Evolutionary conservation across 345 rosid genomes (phyloP).

Genomic region (Rhodamnia argentea): DNA sequence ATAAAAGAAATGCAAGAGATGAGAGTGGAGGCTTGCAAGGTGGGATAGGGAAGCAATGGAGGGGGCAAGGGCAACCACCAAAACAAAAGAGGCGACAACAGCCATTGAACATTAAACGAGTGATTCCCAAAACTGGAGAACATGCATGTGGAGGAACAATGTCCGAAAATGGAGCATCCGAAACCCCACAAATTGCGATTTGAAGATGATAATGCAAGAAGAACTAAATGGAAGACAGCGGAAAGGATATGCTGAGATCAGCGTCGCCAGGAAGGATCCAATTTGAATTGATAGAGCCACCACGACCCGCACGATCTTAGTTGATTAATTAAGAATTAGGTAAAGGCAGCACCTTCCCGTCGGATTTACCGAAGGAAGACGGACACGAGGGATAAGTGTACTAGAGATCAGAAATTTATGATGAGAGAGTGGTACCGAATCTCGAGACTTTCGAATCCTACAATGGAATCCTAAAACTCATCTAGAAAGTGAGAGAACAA

Average conservation of each 20-base stretch:
- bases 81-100: background rate
- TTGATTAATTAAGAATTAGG: background rate
- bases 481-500: background rate
- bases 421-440: background rate
- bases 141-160: background rate
- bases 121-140: background rate
- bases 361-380: background rate
- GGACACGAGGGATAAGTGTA: background rate
- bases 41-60: background rate
- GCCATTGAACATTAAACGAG: background rate
- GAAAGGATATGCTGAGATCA: background rate
- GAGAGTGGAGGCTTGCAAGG: background rate
- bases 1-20: background rate
- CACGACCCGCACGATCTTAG: background rate
- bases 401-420: background rate
- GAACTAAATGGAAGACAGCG: background rate
- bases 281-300: background rate
- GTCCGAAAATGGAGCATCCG: background rate
- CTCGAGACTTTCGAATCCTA: background rate
- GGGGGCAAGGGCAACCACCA: background rate
- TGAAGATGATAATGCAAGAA: background rate
- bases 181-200: background rate
- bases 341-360: background rate
- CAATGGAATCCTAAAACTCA: background rate
- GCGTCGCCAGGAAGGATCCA: background rate